Conservation (phyloP, 2,329 filamentous ascomycete genomes). For the Colletotrichum sp. region DNA sequence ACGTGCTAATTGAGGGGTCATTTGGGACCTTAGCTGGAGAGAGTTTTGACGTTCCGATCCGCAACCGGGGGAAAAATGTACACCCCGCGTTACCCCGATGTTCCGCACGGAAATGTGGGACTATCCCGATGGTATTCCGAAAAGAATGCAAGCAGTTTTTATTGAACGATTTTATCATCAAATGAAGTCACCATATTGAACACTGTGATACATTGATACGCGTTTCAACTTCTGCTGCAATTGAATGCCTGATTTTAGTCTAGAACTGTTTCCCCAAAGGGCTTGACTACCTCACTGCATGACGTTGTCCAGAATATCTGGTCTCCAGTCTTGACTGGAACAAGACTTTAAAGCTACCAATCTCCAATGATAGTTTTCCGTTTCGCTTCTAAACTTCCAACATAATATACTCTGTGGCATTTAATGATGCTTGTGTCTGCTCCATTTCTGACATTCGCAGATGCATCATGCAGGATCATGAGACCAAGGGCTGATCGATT, state of each 20-base stretch:
- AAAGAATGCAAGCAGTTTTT: neutral
- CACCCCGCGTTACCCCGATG: neutral
- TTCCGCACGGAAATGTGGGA: neutral
- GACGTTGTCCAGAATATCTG: neutral
- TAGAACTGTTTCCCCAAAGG: rapidly evolving
- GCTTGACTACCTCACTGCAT: rapidly evolving
- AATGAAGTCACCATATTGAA: neutral
- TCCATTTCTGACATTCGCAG: neutral
- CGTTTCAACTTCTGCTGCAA: rapidly evolving
- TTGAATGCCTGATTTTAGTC: neutral
- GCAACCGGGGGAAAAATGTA: neutral
- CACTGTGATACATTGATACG: neutral
- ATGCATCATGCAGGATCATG: neutral
- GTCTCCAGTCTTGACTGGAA: neutral
- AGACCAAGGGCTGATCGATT: neutral
- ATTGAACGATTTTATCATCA: too few species aligned
- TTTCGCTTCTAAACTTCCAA: neutral
- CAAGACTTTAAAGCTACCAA: neutral
- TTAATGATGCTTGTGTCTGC: rapidly evolving
- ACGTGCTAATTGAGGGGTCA: neutral
- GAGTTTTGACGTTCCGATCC: neutral
- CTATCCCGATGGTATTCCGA: neutral
- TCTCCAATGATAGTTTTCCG: neutral
- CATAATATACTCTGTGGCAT: neutral
- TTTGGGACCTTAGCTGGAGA: neutral